Conservation (phyloP, 306 rosid genomes). For the Aeschynomene evenia region DNA sequence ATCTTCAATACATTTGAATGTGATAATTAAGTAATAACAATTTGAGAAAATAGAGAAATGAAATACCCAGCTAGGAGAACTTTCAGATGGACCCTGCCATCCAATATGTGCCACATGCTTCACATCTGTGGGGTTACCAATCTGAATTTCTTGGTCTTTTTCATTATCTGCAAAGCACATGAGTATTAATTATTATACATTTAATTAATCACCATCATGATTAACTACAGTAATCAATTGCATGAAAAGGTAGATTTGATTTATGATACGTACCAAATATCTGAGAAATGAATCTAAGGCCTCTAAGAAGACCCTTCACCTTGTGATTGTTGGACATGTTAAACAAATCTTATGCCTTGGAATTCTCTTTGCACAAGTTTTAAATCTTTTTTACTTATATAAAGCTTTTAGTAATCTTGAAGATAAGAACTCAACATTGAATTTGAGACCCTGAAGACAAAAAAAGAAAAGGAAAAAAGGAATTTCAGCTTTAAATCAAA, state of each 20-base stretch:
- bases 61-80: constrained; percentile 82
- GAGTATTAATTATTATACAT: neutral
- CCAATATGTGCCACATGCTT: constrained; percentile 97
- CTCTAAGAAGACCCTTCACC: constrained; percentile 90
- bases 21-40: neutral
- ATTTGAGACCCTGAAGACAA: neutral
- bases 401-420: constrained; percentile 15
- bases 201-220: neutral
- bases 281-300: constrained; percentile 85
- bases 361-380: neutral
- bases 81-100: constrained; percentile 80
- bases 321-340: constrained; percentile 60
- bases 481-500: neutral
- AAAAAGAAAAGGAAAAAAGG: neutral
- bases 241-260: neutral
- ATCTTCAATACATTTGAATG: neutral
- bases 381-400: neutral
- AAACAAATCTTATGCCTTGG: constrained; percentile 3
- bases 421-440: constrained; percentile 11
- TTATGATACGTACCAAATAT: constrained; percentile 69
- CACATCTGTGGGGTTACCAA: constrained; percentile 88
- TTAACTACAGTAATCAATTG: neutral
- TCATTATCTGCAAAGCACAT: constrained; percentile 54
- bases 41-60: constrained; percentile 10
- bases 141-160: constrained; percentile 72